Evolutionary conservation across 257 asterid genomes (phyloP).

Genomic region (Schizonepeta tenuifolia): DNA sequence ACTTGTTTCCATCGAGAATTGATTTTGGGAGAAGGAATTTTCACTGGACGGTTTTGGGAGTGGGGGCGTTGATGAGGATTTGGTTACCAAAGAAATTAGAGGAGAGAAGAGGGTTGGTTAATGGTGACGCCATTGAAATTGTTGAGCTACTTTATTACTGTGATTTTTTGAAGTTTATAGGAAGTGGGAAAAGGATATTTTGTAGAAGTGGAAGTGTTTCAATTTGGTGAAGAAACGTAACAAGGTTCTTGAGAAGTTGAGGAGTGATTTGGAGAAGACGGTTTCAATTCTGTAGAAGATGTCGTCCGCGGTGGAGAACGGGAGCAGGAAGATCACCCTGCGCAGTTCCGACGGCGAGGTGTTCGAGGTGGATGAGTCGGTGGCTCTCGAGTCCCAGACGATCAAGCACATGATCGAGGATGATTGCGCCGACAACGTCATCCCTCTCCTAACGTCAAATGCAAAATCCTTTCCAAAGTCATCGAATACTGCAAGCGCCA

Average conservation of each 20-base stretch:
- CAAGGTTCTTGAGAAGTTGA: too few species aligned
- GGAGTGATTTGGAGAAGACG: too few species aligned
- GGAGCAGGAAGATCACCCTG: slow-evolving; percentile 47
- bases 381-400: slow-evolving; percentile 57
- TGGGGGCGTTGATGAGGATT: slow-evolving; percentile 64
- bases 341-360: slow-evolving; percentile 60
- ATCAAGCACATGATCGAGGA: slow-evolving; percentile 70
- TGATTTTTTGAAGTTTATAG: slow-evolving; percentile 4
- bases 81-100: slow-evolving; percentile 67
- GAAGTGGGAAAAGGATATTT: slow-evolving; percentile 10
- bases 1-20: slow-evolving; percentile 41
- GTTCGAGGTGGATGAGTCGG: slow-evolving; percentile 54
- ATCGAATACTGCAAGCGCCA: slow-evolving; percentile 71
- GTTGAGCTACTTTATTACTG: slow-evolving; percentile 2
- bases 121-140: slow-evolving; percentile 48
- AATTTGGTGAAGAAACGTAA: slow-evolving; percentile 8
- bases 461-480: slow-evolving; percentile 61
- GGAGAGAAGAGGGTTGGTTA: slow-evolving; percentile 57
- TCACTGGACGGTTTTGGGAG: slow-evolving; percentile 68
- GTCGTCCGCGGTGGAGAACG: slow-evolving; percentile 43
- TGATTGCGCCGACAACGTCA: slow-evolving; percentile 62
- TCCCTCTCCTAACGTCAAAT: slow-evolving; percentile 64
- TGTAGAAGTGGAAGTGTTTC: neutral
- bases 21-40: slow-evolving; percentile 57
- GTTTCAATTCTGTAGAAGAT: slow-evolving; percentile 42